Conservation (phyloP, 257 asterid species). For the Dorcoceras hygrometricum region DNA sequence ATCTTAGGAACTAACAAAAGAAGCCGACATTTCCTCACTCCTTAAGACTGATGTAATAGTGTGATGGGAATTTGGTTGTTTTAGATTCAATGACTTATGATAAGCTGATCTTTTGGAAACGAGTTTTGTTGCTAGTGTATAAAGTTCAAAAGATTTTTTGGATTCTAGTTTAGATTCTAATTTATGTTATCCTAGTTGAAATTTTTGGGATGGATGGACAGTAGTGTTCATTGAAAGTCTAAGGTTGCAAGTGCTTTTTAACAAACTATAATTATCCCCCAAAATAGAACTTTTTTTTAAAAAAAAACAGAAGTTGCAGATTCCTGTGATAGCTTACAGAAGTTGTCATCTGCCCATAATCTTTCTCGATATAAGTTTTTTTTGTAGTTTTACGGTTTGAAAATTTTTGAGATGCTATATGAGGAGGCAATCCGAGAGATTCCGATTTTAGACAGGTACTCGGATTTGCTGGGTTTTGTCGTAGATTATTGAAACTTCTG, state of each 20-base stretch:
- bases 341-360: neutral
- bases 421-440: neutral
- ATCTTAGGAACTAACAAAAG: neutral
- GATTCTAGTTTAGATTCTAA: neutral
- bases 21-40: neutral
- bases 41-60: neutral
- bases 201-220: neutral
- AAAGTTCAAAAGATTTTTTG: too few relatives aligned
- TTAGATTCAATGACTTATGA: neutral
- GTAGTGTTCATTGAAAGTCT: neutral
- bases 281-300: too few relatives aligned
- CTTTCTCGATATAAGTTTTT: neutral
- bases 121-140: neutral
- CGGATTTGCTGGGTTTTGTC: too few relatives aligned
- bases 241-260: neutral
- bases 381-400: too few relatives aligned
- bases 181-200: neutral
- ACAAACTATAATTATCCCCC: neutral
- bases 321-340: neutral
- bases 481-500: neutral
- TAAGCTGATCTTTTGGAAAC: neutral
- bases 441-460: neutral
- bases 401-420: neutral
- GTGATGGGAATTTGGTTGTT: slow-evolving; percentile 4
- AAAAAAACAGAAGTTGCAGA: neutral